A percentile compares a stretch with the other conserved stretches of the same genome.
Conservation (phyloP, 2,329 filamentous ascomycete species). For the Cercospora sesami region DNA sequence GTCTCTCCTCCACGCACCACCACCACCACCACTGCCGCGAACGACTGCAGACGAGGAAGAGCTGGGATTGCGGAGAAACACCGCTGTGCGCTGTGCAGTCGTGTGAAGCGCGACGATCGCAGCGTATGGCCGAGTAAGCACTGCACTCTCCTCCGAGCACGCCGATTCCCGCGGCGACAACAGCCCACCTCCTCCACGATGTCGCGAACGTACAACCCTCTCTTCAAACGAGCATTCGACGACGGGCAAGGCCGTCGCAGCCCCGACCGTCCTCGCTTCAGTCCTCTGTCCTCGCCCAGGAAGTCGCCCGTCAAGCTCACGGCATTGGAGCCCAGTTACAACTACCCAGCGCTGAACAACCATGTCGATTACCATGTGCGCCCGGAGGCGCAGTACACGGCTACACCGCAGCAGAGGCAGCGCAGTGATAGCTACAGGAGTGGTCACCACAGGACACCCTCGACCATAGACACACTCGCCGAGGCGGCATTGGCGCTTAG, state of each 20-base stretch:
- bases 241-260: background rate
- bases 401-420: constrained; percentile 26
- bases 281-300: constrained; percentile 16
- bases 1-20: background rate
- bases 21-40: background rate
- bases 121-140: background rate
- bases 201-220: constrained; percentile 11
- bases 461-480: constrained; percentile 48
- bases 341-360: constrained; percentile 38
- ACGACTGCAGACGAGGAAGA: background rate
- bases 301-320: constrained; percentile 32
- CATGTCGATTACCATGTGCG: constrained; percentile 27
- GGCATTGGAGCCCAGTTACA: constrained; percentile 38
- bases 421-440: constrained; percentile 27
- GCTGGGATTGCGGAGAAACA: background rate
- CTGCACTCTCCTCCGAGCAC: constrained; percentile 2
- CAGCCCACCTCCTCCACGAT: constrained; percentile 8
- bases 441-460: constrained; percentile 36
- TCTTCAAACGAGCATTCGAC: constrained; percentile 9
- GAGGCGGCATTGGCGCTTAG: constrained; percentile 46
- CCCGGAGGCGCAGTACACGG: constrained; percentile 24
- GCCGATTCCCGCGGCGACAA: background rate
- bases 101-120: background rate
- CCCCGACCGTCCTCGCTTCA: constrained; percentile 1
- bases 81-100: background rate